These are phyloP conservation scores for Cicer arietinum DNA, from an alignment of 306 rosid genomes.

Conservation along the genomic window DNA sequence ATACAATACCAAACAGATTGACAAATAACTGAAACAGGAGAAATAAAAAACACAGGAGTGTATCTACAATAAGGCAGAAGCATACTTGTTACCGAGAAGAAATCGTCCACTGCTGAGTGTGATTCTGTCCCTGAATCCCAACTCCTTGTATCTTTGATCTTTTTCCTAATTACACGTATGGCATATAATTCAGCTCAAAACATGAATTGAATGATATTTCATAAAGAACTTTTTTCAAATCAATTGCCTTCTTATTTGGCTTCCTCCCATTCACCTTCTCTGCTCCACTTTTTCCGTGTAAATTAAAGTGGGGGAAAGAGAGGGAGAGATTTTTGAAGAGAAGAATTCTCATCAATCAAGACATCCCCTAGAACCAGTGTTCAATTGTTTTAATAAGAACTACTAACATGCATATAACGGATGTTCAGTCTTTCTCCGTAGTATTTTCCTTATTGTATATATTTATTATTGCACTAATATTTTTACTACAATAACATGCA, in stretches of 20 bases:
- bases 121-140: conserved; percentile 98
- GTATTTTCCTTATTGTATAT: not conserved
- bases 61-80: conserved; percentile 35
- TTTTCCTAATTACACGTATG: conserved; percentile 67
- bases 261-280: conserved; percentile 4
- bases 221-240: conserved; percentile 17
- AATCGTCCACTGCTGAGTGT: conserved; percentile 99
- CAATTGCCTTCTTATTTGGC: conserved; percentile 24
- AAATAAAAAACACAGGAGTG: conserved; percentile 14
- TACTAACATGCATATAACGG: conserved; percentile 14
- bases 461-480: conserved; percentile 4
- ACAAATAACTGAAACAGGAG: conserved; percentile 26
- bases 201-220: conserved; percentile 12
- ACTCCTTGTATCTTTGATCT: conserved; percentile 97
- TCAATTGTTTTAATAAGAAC: conserved; percentile 22
- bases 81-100: conserved; percentile 99
- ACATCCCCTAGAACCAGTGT: not conserved
- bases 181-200: conserved; percentile 34
- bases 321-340: conserved; percentile 24
- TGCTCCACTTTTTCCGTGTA: not conserved
- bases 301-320: conserved; percentile 17
- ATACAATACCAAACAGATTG: conserved; percentile 23
- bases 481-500: not conserved
- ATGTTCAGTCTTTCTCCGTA: not conserved
- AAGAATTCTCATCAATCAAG: not conserved